Percentiles rank a stretch among this genome's conserved stretches.
Evolutionary conservation across 768 basidiomycete genomes (phyloP).

Genomic region (Leccinellum luteum): DNA sequence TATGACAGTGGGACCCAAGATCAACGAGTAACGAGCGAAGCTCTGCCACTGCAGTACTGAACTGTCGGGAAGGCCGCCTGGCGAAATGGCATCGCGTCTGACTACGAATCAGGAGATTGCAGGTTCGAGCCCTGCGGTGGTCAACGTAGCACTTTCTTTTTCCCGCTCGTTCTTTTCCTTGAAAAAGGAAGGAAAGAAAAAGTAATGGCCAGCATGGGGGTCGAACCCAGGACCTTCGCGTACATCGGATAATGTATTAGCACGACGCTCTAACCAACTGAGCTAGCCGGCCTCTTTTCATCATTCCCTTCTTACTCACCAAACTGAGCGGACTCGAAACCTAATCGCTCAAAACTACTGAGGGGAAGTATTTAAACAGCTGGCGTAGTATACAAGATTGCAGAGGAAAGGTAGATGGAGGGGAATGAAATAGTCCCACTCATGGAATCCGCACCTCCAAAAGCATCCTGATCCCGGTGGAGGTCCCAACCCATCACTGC

Average conservation of each 20-base stretch:
- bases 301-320: not conserved
- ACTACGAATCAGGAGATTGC: conserved; percentile 92
- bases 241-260: conserved; percentile 45
- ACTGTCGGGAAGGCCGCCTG: conserved; percentile 58
- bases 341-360: not conserved
- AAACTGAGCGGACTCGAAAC: not conserved
- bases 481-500: conserved; percentile 19
- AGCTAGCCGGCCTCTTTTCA: conserved; percentile 70
- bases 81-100: conserved; percentile 95
- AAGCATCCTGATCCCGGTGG: not conserved
- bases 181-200: not conserved
- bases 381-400: conserved; percentile 19
- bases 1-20: no score
- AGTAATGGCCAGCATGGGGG: conserved; percentile 37
- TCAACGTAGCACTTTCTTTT: conserved; percentile 36
- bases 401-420: not conserved
- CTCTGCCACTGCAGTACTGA: no score
- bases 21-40: no score
- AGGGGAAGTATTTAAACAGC: conserved; percentile 1
- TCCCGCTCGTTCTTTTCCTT: not conserved
- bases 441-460: not conserved
- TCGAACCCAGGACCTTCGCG: conserved; percentile 42
- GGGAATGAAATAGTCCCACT: not conserved
- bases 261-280: conserved; percentile 93
- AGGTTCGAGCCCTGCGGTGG: conserved; percentile 91